These are phyloP conservation scores for Chaetomiaceae sp. DNA, from an alignment of 2,329 filamentous ascomycete genomes.

Conservation along the genomic window DNA sequence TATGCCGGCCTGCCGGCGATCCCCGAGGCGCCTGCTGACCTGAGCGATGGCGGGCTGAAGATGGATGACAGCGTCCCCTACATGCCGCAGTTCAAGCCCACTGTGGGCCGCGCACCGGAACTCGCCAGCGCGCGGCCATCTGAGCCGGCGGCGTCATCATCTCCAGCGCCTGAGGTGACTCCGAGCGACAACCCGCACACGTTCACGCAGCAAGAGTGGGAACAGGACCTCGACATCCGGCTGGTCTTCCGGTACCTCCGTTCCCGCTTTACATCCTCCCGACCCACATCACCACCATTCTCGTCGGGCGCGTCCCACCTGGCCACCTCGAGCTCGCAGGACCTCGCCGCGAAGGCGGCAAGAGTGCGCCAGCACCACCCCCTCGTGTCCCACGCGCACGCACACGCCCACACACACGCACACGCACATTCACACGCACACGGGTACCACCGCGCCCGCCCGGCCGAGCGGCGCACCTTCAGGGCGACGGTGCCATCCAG, in stretches of 20 bases:
- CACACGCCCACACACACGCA: background rate
- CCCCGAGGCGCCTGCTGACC: slow-evolving; percentile 44
- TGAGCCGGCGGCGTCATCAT: slow-evolving; percentile 7
- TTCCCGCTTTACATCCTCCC: slow-evolving; percentile 63
- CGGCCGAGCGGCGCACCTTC: slow-evolving; percentile 51
- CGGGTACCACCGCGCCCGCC: slow-evolving; percentile 35
- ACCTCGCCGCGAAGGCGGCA: slow-evolving; percentile 70
- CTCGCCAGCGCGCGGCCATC: slow-evolving; percentile 31
- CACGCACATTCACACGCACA: slow-evolving; percentile 1
- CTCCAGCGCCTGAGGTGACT: slow-evolving; percentile 8
- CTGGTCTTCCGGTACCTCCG: slow-evolving; percentile 87
- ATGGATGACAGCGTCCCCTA: slow-evolving; percentile 30
- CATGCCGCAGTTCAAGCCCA: slow-evolving; percentile 46
- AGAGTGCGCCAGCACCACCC: slow-evolving; percentile 87
- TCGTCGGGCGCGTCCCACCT: slow-evolving; percentile 43
- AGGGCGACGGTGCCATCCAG: slow-evolving; percentile 49
- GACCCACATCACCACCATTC: slow-evolving; percentile 39
- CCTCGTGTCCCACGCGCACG: slow-evolving; percentile 56
- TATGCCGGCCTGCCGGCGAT: slow-evolving; percentile 73
- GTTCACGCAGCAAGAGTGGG: slow-evolving; percentile 80
- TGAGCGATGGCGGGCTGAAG: slow-evolving; percentile 29
- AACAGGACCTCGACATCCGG: slow-evolving; percentile 82
- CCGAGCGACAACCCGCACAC: slow-evolving; percentile 19
- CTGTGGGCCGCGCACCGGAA: slow-evolving; percentile 38
- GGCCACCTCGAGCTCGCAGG: slow-evolving; percentile 51